These are phyloP conservation scores for Metarhizium brunneum DNA, from an alignment of 2,329 filamentous ascomycete species.

Conservation along the genomic window DNA sequence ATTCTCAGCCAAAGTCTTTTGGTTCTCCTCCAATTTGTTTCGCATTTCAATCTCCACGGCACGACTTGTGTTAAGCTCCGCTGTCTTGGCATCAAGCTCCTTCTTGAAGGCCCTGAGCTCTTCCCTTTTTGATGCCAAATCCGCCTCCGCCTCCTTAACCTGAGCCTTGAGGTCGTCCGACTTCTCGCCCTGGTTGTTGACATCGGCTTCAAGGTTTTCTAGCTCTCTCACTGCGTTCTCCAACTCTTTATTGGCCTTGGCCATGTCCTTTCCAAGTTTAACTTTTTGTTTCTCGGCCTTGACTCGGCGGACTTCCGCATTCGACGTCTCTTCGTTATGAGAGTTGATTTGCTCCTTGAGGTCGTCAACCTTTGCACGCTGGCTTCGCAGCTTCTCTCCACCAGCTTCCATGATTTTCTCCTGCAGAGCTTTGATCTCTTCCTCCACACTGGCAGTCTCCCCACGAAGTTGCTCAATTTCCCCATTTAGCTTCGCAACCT, in stretches of 20 bases:
- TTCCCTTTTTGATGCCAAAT: conserved; percentile 67
- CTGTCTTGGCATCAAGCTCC: conserved; percentile 77
- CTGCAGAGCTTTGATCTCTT: conserved; percentile 85
- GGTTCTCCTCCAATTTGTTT: conserved; percentile 93
- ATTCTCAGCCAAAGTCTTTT: conserved; percentile 80
- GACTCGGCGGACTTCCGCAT: conserved; percentile 75
- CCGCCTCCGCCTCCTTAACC: conserved; percentile 75
- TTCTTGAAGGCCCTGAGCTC: conserved; percentile 72
- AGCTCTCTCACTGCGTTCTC: conserved; percentile 63
- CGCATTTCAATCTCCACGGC: conserved; percentile 95
- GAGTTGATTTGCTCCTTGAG: conserved; percentile 78
- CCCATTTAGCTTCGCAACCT: conserved; percentile 62
- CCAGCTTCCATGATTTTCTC: conserved; percentile 98
- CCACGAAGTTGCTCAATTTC: conserved; percentile 72
- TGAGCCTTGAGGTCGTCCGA: conserved; percentile 63
- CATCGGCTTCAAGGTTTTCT: conserved; percentile 68
- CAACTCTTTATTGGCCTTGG: conserved; percentile 71
- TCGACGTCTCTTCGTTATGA: conserved; percentile 73
- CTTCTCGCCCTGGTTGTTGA: conserved; percentile 65
- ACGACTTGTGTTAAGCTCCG: conserved; percentile 80
- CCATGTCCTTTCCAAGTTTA: conserved; percentile 78
- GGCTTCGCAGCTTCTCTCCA: conserved; percentile 81
- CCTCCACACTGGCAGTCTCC: conserved; percentile 84
- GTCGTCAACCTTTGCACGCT: conserved; percentile 84
- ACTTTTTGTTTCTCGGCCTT: conserved; percentile 88